Percentiles rank a stretch among this genome's conserved stretches.
These are phyloP conservation scores for Alternaria dauci DNA, from an alignment of 2,329 filamentous ascomycete genomes.

Conservation along the genomic window DNA sequence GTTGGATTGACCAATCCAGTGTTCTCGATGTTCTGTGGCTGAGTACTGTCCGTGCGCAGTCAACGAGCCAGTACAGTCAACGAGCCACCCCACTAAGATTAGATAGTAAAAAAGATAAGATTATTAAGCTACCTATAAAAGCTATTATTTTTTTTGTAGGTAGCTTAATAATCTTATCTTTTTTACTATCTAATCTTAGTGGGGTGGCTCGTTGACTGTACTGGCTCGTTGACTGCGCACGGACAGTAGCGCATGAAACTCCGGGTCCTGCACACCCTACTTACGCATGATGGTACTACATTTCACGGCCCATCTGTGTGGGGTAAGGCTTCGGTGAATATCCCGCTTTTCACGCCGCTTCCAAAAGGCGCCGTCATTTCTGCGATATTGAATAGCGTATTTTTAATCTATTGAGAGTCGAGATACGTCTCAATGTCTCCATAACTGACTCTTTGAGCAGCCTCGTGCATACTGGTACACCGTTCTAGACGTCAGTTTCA, in stretches of 20 bases:
- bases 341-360: neutral
- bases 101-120: no score
- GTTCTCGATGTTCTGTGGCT: neutral
- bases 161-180: no score
- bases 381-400: neutral
- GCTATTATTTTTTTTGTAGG: no score
- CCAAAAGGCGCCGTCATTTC: neutral
- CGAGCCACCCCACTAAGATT: no score
- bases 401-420: neutral
- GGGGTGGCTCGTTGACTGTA: no score
- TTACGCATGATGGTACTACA: neutral
- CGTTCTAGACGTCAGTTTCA: neutral
- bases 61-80: no score
- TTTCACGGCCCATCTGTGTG: neutral
- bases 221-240: no score
- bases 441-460: neutral
- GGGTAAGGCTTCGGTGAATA: neutral
- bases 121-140: no score
- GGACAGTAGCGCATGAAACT: slow-evolving; percentile 1
- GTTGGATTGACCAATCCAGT: neutral
- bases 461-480: neutral
- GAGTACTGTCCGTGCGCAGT: no score
- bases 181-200: no score
- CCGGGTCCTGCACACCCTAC: neutral
- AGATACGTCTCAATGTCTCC: neutral